These are phyloP conservation scores for Pseudophaeomoniella oleicola DNA, from an alignment of 2,329 filamentous ascomycete species.

Conservation along the genomic window DNA sequence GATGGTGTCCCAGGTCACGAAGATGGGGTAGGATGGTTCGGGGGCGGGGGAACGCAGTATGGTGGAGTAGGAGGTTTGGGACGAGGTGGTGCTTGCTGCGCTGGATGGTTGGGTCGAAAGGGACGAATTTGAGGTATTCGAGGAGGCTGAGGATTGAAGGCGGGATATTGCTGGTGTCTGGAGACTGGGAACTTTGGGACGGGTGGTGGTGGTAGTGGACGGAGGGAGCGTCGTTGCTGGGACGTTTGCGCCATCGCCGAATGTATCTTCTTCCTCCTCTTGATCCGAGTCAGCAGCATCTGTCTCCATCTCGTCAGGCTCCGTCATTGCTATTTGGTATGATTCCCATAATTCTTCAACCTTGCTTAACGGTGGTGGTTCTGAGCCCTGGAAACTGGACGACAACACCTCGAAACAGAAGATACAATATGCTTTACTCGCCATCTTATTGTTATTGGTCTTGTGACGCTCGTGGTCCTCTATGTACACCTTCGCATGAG, in stretches of 20 bases:
- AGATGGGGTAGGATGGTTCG: conserved; percentile 53
- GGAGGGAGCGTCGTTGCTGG: conserved; percentile 5
- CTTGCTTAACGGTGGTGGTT: conserved; percentile 50
- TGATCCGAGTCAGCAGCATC: conserved; percentile 5
- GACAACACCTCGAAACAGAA: conserved; percentile 83
- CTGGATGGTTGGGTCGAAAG: conserved; percentile 23
- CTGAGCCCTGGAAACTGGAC: conserved; percentile 57
- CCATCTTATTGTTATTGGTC: no score
- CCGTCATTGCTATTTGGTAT: conserved; percentile 22
- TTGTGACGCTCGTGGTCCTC: no score
- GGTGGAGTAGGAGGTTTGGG: conserved; percentile 28
- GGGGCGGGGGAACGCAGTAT: conserved; percentile 16
- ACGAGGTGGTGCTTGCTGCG: conserved; percentile 18
- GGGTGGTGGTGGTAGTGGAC: conserved; percentile 24
- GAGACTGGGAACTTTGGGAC: conserved; percentile 32
- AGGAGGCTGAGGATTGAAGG: conserved; percentile 28
- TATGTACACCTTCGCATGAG: no score
- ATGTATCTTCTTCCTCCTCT: conserved; percentile 20
- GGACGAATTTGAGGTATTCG: conserved; percentile 32
- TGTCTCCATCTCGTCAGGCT: conserved; percentile 3
- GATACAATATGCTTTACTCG: conserved; percentile 70
- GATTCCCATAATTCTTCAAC: conserved; percentile 56
- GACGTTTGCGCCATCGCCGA: conserved; percentile 14
- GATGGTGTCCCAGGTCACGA: conserved; percentile 86
- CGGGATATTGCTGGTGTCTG: conserved; percentile 24